Evolutionary conservation across 495 filamentous ascomycete genomes (phyloP).

Genomic region (Platismatia glauca): DNA sequence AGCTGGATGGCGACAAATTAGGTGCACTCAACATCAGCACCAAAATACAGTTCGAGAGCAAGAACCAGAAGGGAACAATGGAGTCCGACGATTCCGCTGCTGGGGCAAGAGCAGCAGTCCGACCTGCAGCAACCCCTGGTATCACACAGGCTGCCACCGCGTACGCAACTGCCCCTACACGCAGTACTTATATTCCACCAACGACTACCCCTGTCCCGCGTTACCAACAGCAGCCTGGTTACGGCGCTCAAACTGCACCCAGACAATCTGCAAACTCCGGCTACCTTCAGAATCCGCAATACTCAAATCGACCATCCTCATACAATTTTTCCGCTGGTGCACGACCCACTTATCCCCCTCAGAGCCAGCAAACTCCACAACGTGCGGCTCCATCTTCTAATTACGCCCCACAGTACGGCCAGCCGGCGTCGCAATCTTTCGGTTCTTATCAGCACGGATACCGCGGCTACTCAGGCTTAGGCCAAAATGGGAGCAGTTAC

Average conservation of each 20-base stretch:
- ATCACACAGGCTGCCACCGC: conserved; percentile 7
- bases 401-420: conserved; percentile 34
- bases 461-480: conserved; percentile 24
- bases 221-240: conserved; percentile 18
- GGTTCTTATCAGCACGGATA: conserved; percentile 39
- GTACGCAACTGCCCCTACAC: conserved; percentile 17
- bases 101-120: conserved; percentile 24
- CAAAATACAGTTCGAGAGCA: conserved; percentile 63
- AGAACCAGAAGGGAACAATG: conserved; percentile 70
- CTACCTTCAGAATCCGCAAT: conserved; percentile 36
- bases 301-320: conserved; percentile 35
- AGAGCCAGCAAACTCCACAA: conserved; percentile 29
- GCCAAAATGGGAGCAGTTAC: conserved; percentile 26
- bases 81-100: conserved; percentile 66
- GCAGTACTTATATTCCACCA: conserved; percentile 12
- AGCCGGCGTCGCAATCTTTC: conserved; percentile 33
- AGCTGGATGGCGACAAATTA: conserved; percentile 74
- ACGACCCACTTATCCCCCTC: conserved; percentile 38
- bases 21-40: conserved; percentile 73
- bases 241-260: conserved; percentile 30
- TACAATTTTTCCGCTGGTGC: conserved; percentile 30
- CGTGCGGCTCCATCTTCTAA: conserved; percentile 27
- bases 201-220: conserved; percentile 16
- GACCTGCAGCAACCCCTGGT: conserved; percentile 6
- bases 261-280: conserved; percentile 32